Conservation (phyloP, 2,329 filamentous ascomycete species). For the Claviceps pazoutovae region DNA sequence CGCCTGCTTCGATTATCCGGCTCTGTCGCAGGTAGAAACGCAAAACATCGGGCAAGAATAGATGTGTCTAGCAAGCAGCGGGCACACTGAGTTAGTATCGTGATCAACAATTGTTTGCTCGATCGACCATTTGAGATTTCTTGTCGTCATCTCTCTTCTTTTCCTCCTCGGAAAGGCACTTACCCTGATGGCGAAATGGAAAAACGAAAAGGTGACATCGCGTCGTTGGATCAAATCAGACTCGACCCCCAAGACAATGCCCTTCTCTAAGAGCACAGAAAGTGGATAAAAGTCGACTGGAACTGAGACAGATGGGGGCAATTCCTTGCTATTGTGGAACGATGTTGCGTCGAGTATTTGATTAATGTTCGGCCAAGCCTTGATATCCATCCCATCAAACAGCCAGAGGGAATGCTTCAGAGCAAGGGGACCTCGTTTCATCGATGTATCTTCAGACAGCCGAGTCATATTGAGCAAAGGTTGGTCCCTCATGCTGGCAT, state of each 20-base stretch:
- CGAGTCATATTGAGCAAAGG: slow-evolving; percentile 27
- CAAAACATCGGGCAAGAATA: slow-evolving; percentile 82
- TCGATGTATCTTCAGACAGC: slow-evolving; percentile 12
- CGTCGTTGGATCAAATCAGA: slow-evolving; percentile 85
- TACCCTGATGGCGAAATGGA: slow-evolving; percentile 78
- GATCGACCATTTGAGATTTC: not conserved
- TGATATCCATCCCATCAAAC: slow-evolving; percentile 77
- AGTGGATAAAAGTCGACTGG: slow-evolving; percentile 92
- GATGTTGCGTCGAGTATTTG: slow-evolving; percentile 64
- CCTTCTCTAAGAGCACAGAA: slow-evolving; percentile 76
- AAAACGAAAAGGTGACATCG: slow-evolving; percentile 80
- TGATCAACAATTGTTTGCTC: not conserved
- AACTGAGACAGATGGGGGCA: slow-evolving; percentile 62
- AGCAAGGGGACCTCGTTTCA: slow-evolving; percentile 26
- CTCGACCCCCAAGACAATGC: slow-evolving; percentile 80
- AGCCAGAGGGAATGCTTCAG: slow-evolving; percentile 85
- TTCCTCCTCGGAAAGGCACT: slow-evolving; percentile 18
- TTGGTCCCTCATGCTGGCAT: slow-evolving; percentile 82
- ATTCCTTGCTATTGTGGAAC: slow-evolving; percentile 49
- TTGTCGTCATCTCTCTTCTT: not conserved
- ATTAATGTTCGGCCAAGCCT: slow-evolving; percentile 79
- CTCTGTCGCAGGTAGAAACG: slow-evolving; percentile 64
- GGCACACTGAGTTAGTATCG: not conserved
- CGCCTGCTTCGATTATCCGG: slow-evolving; percentile 66
- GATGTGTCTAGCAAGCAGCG: slow-evolving; percentile 51